A percentile compares a stretch with the other conserved stretches of the same genome.
Conservation (phyloP, 129 eudicot species). For the Erigeron canadensis region DNA sequence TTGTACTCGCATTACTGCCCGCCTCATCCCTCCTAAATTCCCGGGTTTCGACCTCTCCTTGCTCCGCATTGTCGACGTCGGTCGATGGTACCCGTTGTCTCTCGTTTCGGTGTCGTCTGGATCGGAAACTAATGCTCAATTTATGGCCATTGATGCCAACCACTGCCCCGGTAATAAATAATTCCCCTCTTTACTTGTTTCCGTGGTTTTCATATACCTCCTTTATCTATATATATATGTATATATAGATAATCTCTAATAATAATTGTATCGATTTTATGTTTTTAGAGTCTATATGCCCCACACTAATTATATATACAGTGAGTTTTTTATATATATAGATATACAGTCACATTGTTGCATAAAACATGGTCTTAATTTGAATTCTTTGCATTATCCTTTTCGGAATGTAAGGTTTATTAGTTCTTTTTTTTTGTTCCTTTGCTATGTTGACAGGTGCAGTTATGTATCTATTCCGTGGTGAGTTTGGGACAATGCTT, state of each 20-base stretch:
- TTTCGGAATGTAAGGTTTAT: not conserved
- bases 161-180: constrained; percentile 93
- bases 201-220: not conserved
- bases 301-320: too few relatives aligned
- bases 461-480: constrained; percentile 84
- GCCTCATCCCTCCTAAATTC: constrained; percentile 73
- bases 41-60: constrained; percentile 65
- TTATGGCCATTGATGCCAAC: constrained; percentile 73
- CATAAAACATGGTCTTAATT: too few relatives aligned
- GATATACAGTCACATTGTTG: too few relatives aligned
- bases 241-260: too few relatives aligned
- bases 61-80: constrained; percentile 55
- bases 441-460: constrained; percentile 58
- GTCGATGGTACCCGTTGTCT: constrained; percentile 55
- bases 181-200: not conserved
- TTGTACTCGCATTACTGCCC: constrained; percentile 78
- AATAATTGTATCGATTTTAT: too few relatives aligned
- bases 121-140: constrained; percentile 32
- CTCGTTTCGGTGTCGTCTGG: constrained; percentile 44
- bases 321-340: too few relatives aligned
- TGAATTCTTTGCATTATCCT: not conserved
- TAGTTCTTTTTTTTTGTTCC: not conserved
- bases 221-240: too few relatives aligned
- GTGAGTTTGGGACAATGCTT: constrained; percentile 77
- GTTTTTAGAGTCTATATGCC: too few relatives aligned